Evolutionary conservation across 257 asterid species (phyloP).

Genomic region (Perilla frutescens): DNA sequence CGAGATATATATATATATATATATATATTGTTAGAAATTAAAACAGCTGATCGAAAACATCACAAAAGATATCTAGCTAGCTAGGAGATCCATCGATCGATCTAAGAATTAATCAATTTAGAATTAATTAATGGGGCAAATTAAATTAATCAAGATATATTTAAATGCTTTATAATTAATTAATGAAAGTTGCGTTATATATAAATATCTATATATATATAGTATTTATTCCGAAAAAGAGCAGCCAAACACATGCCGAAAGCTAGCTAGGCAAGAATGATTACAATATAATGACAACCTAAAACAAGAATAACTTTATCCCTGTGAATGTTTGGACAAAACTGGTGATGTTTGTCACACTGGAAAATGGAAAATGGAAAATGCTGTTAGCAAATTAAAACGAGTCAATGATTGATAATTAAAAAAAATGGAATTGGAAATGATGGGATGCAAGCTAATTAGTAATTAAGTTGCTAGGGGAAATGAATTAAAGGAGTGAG

Average conservation of each 20-base stretch:
- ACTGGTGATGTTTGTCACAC: conserved; percentile 42
- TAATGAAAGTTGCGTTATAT: not conserved
- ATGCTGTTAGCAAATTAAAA: conserved; percentile 24
- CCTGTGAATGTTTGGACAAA: conserved; percentile 44
- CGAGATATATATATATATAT: too few species aligned
- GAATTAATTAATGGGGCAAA: too few species aligned
- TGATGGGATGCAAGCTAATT: not conserved
- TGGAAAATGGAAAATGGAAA: conserved; percentile 30
- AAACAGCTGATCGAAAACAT: too few species aligned
- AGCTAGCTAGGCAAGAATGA: not conserved
- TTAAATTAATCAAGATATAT: too few species aligned
- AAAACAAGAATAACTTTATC: conserved; percentile 32
- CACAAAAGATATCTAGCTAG: too few species aligned
- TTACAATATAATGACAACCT: conserved; percentile 5
- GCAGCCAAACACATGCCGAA: conserved; percentile 12
- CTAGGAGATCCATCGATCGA: too few species aligned
- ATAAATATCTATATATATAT: not conserved
- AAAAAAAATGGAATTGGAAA: conserved; percentile 16
- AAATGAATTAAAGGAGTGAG: not conserved
- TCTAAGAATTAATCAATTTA: too few species aligned
- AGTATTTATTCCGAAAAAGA: conserved; percentile 20
- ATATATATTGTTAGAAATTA: too few species aligned
- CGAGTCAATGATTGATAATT: conserved; percentile 35
- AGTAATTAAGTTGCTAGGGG: too few species aligned
- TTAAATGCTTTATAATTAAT: too few species aligned